Percentiles rank a stretch among this genome's conserved stretches.
phyloP scores from a whole-genome alignment of 2,329 filamentous ascomycete genomes.

The Penicillium digitatum region DNA sequence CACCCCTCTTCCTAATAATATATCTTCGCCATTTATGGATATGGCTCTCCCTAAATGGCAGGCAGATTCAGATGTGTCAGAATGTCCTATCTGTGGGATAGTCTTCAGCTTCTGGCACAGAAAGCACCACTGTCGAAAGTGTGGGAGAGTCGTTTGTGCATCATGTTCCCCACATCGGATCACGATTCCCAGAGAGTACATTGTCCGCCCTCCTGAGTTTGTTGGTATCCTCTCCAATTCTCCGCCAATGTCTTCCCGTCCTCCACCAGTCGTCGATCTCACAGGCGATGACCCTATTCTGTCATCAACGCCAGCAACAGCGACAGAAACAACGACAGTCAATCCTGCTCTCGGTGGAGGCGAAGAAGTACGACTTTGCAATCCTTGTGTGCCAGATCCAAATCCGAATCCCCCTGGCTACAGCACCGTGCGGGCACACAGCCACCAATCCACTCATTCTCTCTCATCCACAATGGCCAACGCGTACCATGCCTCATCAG shows the following conservation, averaged over 20 bases:
- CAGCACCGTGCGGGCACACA: conserved; percentile 20
- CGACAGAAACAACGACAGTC: conserved; percentile 7
- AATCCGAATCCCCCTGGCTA: conserved; percentile 52
- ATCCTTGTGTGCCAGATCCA: conserved; percentile 68
- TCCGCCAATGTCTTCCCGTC: conserved; percentile 40
- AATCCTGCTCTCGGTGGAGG: conserved; percentile 59
- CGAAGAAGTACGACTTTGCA: conserved; percentile 66
- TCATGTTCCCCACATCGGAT: conserved; percentile 91
- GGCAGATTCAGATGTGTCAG: conserved; percentile 74
- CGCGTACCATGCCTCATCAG: not conserved
- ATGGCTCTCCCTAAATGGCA: conserved; percentile 70
- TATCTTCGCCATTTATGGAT: conserved; percentile 1
- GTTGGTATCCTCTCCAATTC: conserved; percentile 34
- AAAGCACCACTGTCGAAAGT: conserved; percentile 96
- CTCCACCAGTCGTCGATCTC: conserved; percentile 47
- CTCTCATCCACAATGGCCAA: conserved; percentile 19
- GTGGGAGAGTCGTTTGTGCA: conserved; percentile 84
- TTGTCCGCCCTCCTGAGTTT: conserved; percentile 69
- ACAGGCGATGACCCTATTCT: conserved; percentile 40
- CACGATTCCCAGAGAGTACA: conserved; percentile 88
- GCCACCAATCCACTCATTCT: conserved; percentile 21
- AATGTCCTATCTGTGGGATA: conserved; percentile 77
- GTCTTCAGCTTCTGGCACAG: conserved; percentile 81
- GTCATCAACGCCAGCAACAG: conserved; percentile 15
- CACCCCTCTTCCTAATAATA: not conserved